A percentile compares a stretch with the other conserved stretches of the same genome.
Conservation (phyloP, 108 stramenopile genomes). For the Nitzschia inconspicua region DNA sequence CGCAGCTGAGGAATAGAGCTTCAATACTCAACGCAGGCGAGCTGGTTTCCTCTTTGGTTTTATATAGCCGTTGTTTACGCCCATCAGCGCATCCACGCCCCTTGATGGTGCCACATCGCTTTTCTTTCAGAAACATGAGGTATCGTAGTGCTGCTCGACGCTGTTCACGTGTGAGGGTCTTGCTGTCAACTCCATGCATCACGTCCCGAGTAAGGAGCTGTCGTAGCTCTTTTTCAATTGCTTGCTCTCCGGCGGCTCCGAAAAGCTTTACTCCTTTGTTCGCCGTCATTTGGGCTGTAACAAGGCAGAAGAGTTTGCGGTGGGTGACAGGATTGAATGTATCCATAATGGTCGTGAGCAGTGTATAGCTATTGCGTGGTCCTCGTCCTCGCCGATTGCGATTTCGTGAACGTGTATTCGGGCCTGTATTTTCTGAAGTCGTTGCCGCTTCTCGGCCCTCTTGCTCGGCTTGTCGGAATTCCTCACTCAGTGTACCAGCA, state of each 20-base stretch:
- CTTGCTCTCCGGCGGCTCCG: slow-evolving; percentile 21
- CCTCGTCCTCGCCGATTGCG: too few relatives aligned
- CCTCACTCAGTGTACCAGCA: too few relatives aligned
- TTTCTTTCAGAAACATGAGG: slow-evolving; percentile 47
- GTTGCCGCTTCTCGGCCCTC: too few relatives aligned
- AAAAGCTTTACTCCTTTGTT: slow-evolving; percentile 31
- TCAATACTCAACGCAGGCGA: slow-evolving; percentile 26
- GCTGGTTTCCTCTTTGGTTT: slow-evolving; percentile 26
- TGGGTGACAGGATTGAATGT: too few relatives aligned
- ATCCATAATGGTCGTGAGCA: too few relatives aligned
- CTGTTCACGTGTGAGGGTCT: slow-evolving; percentile 23
- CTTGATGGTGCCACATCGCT: slow-evolving; percentile 36
- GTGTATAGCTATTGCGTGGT: too few relatives aligned
- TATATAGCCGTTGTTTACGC: slow-evolving; percentile 10
- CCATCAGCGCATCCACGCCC: slow-evolving; percentile 39
- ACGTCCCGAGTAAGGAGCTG: slow-evolving; percentile 35
- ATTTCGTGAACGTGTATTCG: too few relatives aligned
- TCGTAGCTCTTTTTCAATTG: slow-evolving; percentile 34
- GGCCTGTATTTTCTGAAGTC: too few relatives aligned
- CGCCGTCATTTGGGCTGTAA: too few relatives aligned
- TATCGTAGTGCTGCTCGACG: slow-evolving; percentile 23
- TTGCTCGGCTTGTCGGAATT: too few relatives aligned
- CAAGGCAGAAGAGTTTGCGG: too few relatives aligned
- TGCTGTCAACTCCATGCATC: slow-evolving; percentile 19
- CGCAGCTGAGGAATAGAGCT: slow-evolving; percentile 6